phyloP scores from a whole-genome alignment of 495 filamentous ascomycete species.

The Pseudotulostoma volvatum region DNA sequence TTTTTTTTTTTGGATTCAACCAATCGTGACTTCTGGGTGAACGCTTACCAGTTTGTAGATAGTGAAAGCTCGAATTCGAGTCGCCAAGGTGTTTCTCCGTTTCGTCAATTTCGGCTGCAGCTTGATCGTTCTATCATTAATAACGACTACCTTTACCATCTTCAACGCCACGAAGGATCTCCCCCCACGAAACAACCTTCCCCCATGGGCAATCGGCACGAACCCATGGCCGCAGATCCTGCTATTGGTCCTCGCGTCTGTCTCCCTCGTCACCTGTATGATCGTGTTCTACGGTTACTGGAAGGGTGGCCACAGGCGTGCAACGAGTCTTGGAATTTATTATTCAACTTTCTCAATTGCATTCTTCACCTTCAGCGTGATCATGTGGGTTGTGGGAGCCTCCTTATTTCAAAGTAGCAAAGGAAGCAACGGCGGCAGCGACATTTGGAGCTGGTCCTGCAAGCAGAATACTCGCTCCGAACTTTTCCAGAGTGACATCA shows the following conservation, averaged over 20 bases:
- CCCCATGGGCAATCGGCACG: constrained; percentile 66
- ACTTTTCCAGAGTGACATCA: constrained; percentile 58
- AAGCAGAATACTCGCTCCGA: constrained; percentile 66
- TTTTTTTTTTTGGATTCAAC: too few relatives aligned
- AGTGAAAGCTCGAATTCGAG: constrained; percentile 79
- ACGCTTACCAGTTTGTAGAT: constrained; percentile 39
- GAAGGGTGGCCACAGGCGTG: constrained; percentile 72
- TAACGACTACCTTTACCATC: constrained; percentile 69
- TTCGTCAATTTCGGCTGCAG: constrained; percentile 92
- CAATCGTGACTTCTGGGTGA: too few relatives aligned
- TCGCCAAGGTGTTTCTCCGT: constrained; percentile 87
- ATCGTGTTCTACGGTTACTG: constrained; percentile 75
- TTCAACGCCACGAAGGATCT: constrained; percentile 70
- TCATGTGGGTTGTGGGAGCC: constrained; percentile 84
- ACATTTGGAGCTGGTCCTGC: constrained; percentile 96
- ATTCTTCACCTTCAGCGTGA: constrained; percentile 85
- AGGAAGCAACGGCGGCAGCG: constrained; percentile 53
- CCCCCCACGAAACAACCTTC: constrained; percentile 58
- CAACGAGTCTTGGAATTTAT: constrained; percentile 85
- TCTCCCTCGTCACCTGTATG: constrained; percentile 67
- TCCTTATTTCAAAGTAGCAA: constrained; percentile 67
- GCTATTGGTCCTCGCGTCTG: constrained; percentile 55
- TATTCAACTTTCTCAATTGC: constrained; percentile 81
- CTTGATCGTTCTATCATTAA: constrained; percentile 79
- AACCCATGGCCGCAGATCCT: constrained; percentile 81